Evolutionary conservation across 1,139 yeast species (phyloP), one percentile per base, ranked within the genome.

Genomic region (Wickerhamiella infanticola): DNA sequence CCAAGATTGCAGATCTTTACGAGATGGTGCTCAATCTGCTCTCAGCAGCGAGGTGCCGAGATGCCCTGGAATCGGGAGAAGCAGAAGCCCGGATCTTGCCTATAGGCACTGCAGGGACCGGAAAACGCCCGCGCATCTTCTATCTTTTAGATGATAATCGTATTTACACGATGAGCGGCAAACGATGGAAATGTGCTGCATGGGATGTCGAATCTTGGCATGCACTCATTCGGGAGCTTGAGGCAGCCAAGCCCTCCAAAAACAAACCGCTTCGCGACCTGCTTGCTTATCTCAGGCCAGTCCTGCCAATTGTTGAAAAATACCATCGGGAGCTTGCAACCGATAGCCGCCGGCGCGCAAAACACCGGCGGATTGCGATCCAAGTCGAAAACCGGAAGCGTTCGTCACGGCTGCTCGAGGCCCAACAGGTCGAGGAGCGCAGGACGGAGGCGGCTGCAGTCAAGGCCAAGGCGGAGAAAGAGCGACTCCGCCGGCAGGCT

Each of bases 121-220:
- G 9, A 11, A 5, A 53, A 56, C 44, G 61, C 60, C 33, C 33
- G 7, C 33, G 33, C 37, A 47, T 55, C 5, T 64, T 61, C 46
- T 63, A 53, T 42, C 50, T 63, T 26, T 55, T 63, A 24, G 68
- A 63, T 45, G 67, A 63, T 50, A 63, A 63, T 39, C 51, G 67
- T 11, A 50, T 64, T 8, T 63, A 62, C 48, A 46, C 48, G 38
- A 54, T 53, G 42, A 47, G 49, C 35, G 63, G 57, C 41, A 48
- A 48, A 25, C 52, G 51, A 18, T 63, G 66, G 66, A 44, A 49
- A 36, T 63, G 65, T 45, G 55, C 64, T 3, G 63, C 66, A 47
- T 61, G 60, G 48, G 53, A 58, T 40, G 52, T 58, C 33, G 52
- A 48, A 8, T 56, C 57, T 13, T 63, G 67, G 66, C 47, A 51